Base-by-base conservation (phyloP, 129 eudicot species). In the Ambrosia trifida region DNA sequence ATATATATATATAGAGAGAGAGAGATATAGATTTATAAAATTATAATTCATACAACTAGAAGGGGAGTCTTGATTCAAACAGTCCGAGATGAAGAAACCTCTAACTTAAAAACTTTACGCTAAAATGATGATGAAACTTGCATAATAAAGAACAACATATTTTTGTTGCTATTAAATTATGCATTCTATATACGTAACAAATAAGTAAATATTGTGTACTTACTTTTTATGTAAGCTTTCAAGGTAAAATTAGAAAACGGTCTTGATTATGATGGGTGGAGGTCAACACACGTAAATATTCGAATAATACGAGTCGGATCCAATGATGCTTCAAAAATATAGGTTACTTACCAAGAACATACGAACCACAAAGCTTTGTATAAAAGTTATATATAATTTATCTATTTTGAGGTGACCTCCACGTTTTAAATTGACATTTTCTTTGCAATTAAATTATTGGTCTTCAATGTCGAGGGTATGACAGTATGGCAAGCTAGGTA, bases 321-420 rank as follows among this genome's bases (percentile, higher is more conserved):
- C 43, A 38, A 38, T 16, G 13, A 13, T 20, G 11, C 17, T 67
- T 56, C 47, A 32, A 60, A 58, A 58, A 59, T 68, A 69, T 76
- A 59, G 75, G 75, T 76, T 76, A 68, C 80, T 76, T 76, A 69
- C 80, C 80, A 46, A 68, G 44, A 69, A 33, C 58, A 32, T n/a
- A 68, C 19, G 51, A 45, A 45, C 69, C 54, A 76, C 7, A 49
- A 59, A 5, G 47, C 14, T 54, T 66, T 30, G 47, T 43, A 53
- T 43, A 66, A 40, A 28, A 52, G 16, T 4, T 52, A 51, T 54
- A n/a, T 54, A 38, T 20, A 52, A 53, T 17, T 62, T 69, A 28
- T 71, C 12, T 52, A 20, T 52, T 40, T 68, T 68, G 33, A 47
- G 70, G 75, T 76, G 69, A 59, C 56, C 66, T 76, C 69, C 80